Evolutionary conservation across 2,329 filamentous ascomycete species (phyloP).

Genomic region (Teratosphaeria destructans): DNA sequence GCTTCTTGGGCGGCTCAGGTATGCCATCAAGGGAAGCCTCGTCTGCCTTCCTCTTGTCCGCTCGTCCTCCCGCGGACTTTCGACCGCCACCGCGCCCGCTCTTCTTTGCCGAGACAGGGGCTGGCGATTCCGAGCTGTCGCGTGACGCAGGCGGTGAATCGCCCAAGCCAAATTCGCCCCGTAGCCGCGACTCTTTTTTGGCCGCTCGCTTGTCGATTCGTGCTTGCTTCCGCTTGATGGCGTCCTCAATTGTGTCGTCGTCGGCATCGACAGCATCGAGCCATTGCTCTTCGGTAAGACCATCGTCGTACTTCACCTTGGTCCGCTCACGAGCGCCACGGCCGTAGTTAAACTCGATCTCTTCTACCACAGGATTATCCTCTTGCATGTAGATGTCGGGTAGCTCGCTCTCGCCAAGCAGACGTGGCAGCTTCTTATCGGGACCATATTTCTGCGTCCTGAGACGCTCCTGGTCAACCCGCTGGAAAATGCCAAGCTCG

Average conservation of each 20-base stretch:
- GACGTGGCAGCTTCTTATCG: constrained; percentile 58
- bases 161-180: constrained; percentile 39
- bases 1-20: constrained; percentile 63
- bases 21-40: constrained; percentile 57
- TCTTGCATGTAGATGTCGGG: constrained; percentile 91
- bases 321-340: constrained; percentile 92
- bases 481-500: constrained; percentile 68
- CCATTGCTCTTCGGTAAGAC: constrained; percentile 97
- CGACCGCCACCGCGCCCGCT: constrained; percentile 65
- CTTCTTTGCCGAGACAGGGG: constrained; percentile 53
- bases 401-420: constrained; percentile 78
- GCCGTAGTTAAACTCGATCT: constrained; percentile 66
- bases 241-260: constrained; percentile 86
- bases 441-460: constrained; percentile 62
- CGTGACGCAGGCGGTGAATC: constrained; percentile 70
- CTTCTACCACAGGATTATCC: constrained; percentile 68
- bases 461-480: constrained; percentile 66
- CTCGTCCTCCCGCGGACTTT: constrained; percentile 25
- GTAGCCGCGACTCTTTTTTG: constrained; percentile 58
- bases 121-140: constrained; percentile 70
- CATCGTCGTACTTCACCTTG: constrained; percentile 90
- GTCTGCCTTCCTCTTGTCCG: constrained; percentile 80
- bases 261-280: constrained; percentile 95
- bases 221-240: constrained; percentile 79
- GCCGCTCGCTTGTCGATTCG: constrained; percentile 67